Percentiles rank a stretch among this genome's conserved stretches.
phyloP scores from a whole-genome alignment of 345 rosid species.

The Abelmoschus esculentus region DNA sequence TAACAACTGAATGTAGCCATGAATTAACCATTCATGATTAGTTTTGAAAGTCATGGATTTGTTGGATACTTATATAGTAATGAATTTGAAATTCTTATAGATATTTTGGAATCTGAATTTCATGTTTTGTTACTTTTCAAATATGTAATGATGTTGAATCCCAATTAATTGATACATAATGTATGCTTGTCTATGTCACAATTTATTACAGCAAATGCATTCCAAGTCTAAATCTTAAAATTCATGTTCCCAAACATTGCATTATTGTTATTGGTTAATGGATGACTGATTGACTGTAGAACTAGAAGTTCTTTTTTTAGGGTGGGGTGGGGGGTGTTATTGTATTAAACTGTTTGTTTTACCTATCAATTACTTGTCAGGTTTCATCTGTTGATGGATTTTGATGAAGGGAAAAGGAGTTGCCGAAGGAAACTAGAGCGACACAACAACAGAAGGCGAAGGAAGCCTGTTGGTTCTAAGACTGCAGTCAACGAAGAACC shows the following conservation, averaged over 20 bases:
- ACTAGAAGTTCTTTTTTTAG: neutral
- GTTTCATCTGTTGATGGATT: conserved; percentile 77
- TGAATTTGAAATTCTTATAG: neutral
- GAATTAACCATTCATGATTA: no score
- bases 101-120: neutral
- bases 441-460: conserved; percentile 73
- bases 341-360: neutral
- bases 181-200: neutral
- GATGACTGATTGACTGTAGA: neutral
- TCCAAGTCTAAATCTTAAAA: neutral
- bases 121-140: neutral
- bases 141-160: neutral
- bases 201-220: neutral
- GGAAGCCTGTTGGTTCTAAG: conserved; percentile 50
- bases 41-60: no score
- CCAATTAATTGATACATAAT: neutral
- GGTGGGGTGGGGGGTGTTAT: neutral
- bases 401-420: conserved; percentile 92
- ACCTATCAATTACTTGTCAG: conserved; percentile 30
- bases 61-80: no score
- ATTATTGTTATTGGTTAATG: neutral
- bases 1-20: no score
- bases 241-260: neutral
- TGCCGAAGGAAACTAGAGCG: conserved; percentile 91
- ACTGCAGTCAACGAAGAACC: conserved; percentile 29